Evolutionary conservation across 352 stramenopile genomes (phyloP).

Genomic region (Hyaloperonospora arabidopsidis): DNA sequence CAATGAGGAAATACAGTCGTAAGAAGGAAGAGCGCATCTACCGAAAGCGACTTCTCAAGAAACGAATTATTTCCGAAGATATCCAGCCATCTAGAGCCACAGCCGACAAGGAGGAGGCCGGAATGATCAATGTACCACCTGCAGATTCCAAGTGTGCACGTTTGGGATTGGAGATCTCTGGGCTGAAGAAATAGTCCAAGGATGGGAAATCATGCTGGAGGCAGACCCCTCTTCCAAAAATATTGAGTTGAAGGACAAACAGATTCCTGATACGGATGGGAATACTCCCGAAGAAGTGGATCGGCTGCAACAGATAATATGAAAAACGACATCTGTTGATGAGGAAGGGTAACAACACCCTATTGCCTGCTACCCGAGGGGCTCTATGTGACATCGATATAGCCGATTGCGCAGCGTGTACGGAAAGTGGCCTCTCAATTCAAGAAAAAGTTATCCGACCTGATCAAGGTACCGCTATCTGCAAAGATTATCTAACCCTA

Average conservation of each 20-base stretch:
- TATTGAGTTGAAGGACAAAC: background rate
- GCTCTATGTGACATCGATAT: background rate
- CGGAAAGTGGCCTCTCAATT: background rate
- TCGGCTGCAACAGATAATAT: background rate
- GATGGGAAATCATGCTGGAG: no score
- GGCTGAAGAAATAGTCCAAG: no score
- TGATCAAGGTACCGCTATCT: background rate
- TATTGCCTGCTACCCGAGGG: background rate
- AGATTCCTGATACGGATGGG: background rate
- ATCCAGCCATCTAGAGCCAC: no score
- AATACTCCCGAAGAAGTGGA: background rate
- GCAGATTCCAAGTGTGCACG: no score
- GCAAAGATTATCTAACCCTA: background rate
- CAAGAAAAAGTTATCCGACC: background rate
- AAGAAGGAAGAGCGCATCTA: no score
- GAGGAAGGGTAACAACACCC: background rate
- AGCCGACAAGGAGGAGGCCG: no score
- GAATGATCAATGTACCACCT: no score
- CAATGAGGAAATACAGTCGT: no score
- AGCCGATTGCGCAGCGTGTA: background rate
- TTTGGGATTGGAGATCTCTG: no score
- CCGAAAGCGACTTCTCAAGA: no score
- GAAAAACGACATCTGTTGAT: background rate
- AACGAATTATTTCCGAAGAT: no score
- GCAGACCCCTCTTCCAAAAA: background rate